phyloP scores from a whole-genome alignment of 176 grass and related monocot genomes.

The Avena eriantha region DNA sequence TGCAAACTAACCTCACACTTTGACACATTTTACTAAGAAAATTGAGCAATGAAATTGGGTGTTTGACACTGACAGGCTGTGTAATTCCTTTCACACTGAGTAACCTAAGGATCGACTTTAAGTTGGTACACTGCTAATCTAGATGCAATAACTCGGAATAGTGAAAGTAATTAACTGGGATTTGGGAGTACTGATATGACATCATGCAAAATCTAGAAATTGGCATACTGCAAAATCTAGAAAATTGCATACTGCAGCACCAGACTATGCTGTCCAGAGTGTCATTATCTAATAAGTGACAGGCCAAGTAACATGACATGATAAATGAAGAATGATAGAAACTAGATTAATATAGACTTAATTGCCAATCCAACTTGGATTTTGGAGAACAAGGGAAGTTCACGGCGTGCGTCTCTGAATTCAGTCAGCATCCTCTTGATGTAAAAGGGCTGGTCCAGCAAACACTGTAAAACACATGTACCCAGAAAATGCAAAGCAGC shows the following conservation, averaged over 20 bases:
- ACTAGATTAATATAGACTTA: conserved; percentile 1
- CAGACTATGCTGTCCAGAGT: too few relatives aligned
- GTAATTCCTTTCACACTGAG: background rate
- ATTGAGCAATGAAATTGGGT: background rate
- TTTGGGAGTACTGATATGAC: background rate
- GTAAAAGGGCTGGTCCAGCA: conserved; percentile 40
- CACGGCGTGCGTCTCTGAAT: background rate
- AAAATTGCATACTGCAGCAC: background rate
- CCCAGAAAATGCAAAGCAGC: conserved; percentile 7
- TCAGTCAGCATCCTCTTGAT: conserved; percentile 19
- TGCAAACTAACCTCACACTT: background rate
- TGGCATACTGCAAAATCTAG: background rate
- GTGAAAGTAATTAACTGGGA: background rate
- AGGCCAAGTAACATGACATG: background rate
- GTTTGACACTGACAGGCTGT: background rate
- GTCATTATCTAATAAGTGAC: background rate
- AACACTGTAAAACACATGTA: conserved; percentile 21
- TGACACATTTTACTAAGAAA: background rate
- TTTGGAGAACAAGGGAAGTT: background rate
- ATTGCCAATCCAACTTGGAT: conserved; percentile 14
- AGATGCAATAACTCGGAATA: background rate
- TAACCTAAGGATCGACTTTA: background rate
- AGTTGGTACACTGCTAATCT: background rate
- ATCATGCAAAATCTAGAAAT: background rate
- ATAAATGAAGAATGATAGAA: conserved; percentile 15